These are phyloP conservation scores for Zygotorulaspora chibaensis DNA, from an alignment of 805 yeast genomes.

Conservation along the genomic window DNA sequence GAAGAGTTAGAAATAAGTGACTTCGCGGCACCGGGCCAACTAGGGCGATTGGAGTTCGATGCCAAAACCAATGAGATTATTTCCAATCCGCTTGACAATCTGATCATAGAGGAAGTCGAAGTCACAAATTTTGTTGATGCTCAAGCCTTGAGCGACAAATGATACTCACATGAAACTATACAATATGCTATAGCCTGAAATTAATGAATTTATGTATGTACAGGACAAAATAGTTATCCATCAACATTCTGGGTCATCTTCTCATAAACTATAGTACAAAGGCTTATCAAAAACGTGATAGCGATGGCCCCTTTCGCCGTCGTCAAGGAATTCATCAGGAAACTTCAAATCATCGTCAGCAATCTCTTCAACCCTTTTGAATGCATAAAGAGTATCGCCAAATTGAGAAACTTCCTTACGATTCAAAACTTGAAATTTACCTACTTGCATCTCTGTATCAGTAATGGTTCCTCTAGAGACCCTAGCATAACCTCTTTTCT, in stretches of 20 bases:
- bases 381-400: constrained; percentile 46
- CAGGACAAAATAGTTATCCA: not conserved
- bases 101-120: constrained; percentile 30
- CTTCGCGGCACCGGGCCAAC: constrained; percentile 1
- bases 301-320: constrained; percentile 88
- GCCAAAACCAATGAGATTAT: constrained; percentile 7
- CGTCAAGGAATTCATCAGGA: constrained; percentile 77
- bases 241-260: not conserved
- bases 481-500: constrained; percentile 90
- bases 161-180: not conserved
- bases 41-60: constrained; percentile 14
- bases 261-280: constrained; percentile 52
- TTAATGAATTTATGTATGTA: not conserved
- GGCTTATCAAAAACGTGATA: constrained; percentile 97
- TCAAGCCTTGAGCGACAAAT: not conserved
- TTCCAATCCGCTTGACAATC: constrained; percentile 14
- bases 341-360: constrained; percentile 57
- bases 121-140: constrained; percentile 12
- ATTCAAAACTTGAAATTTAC: constrained; percentile 65
- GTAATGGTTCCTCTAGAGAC: constrained; percentile 90
- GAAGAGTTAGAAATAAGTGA: constrained; percentile 12
- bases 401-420: constrained; percentile 34
- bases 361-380: constrained; percentile 51
- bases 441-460: constrained; percentile 94
- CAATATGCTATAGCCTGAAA: not conserved